These are phyloP conservation scores for Hsuehochloa calcarea DNA, from an alignment of 176 grass and related monocot species.

Conservation along the genomic window DNA sequence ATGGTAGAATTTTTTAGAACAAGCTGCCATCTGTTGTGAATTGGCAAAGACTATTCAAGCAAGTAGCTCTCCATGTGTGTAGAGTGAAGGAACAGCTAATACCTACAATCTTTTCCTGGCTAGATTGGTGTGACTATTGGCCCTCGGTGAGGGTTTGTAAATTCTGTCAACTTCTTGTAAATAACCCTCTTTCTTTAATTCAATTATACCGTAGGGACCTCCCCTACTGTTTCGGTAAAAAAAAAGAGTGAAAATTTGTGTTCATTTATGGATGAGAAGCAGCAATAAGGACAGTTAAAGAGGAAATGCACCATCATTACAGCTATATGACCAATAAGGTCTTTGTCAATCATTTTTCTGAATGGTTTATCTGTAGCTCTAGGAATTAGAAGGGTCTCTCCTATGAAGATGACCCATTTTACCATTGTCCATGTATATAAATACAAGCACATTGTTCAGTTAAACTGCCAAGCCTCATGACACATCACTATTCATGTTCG, in stretches of 20 bases:
- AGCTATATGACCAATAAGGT: neutral
- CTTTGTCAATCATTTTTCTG: neutral
- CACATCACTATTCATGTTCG: neutral
- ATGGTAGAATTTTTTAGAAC: too few species aligned
- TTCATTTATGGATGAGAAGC: constrained; percentile 4
- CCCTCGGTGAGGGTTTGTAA: too few species aligned
- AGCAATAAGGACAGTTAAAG: neutral
- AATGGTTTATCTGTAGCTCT: neutral
- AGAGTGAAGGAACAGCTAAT: too few species aligned
- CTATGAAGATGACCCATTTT: neutral
- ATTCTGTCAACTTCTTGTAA: too few species aligned
- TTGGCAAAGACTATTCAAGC: too few species aligned
- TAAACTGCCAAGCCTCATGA: neutral
- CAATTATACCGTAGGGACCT: too few species aligned
- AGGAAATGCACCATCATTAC: neutral
- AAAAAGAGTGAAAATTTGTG: neutral
- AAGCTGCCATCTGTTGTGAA: too few species aligned
- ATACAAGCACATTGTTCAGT: neutral
- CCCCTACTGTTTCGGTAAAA: too few species aligned
- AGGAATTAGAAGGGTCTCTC: neutral
- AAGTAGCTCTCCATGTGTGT: too few species aligned
- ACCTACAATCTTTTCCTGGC: too few species aligned
- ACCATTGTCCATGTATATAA: neutral
- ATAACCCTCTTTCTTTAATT: too few species aligned
- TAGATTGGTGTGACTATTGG: too few species aligned